These are phyloP conservation scores for Hypocreales sp. DNA, from an alignment of 2,329 filamentous ascomycete genomes.

Conservation along the genomic window DNA sequence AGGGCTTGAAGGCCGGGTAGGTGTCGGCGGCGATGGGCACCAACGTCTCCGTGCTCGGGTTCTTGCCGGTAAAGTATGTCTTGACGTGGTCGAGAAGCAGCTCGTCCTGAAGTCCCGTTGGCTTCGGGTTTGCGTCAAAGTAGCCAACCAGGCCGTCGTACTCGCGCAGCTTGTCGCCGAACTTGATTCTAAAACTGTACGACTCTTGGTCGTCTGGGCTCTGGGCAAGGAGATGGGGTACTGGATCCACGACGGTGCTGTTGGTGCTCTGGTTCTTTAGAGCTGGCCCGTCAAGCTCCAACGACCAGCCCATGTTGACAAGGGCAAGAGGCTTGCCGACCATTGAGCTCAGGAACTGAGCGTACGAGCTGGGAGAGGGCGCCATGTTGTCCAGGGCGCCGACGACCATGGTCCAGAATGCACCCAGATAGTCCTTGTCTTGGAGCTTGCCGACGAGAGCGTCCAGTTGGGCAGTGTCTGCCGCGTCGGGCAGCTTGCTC, in stretches of 20 bases:
- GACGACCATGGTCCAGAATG: slow-evolving; percentile 21
- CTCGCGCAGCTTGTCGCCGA: too few species aligned
- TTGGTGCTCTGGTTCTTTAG: slow-evolving; percentile 8
- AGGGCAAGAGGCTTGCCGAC: slow-evolving; percentile 25
- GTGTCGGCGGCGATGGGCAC: slow-evolving; percentile 2
- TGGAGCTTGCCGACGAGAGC: slow-evolving; percentile 9
- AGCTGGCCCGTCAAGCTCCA: slow-evolving; percentile 16
- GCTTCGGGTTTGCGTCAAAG: slow-evolving; percentile 16
- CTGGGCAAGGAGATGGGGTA: slow-evolving; percentile 1
- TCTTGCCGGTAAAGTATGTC: slow-evolving; percentile 10
- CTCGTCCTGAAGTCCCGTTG: slow-evolving; percentile 2
- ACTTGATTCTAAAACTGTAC: too few species aligned
- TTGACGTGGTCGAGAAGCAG: slow-evolving; percentile 11
- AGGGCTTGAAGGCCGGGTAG: slow-evolving; percentile 12
- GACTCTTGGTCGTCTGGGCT: slow-evolving; percentile 1
- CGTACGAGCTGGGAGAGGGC: slow-evolving; percentile 18
- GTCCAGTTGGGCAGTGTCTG: slow-evolving; percentile 13
- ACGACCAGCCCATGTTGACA: slow-evolving; percentile 20
- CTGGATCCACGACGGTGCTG: background rate
- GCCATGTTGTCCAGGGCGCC: slow-evolving; percentile 9
- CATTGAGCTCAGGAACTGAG: slow-evolving; percentile 17
- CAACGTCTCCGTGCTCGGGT: slow-evolving; percentile 2
- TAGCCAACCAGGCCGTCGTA: slow-evolving; percentile 25
- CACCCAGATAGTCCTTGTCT: slow-evolving; percentile 12
- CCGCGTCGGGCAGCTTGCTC: slow-evolving; percentile 2